Evolutionary conservation across 2,329 filamentous ascomycete genomes (phyloP).

Genomic region (Cyphellophora europaea): DNA sequence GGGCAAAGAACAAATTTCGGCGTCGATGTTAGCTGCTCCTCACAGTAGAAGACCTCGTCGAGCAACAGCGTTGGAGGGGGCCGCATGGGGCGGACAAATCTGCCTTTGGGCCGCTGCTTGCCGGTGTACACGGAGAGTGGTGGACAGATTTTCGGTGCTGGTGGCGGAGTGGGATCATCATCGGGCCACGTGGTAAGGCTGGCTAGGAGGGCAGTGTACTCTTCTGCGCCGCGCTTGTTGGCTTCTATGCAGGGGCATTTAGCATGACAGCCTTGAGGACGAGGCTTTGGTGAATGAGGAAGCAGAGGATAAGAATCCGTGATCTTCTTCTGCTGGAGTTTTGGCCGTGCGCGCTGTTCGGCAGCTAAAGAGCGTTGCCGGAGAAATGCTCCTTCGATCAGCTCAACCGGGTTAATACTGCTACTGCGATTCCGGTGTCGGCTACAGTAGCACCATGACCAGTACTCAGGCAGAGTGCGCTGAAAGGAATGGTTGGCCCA

Average conservation of each 20-base stretch:
- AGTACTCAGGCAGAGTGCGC: slow-evolving; percentile 6
- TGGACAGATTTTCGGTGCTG: not conserved
- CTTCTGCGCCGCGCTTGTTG: not conserved
- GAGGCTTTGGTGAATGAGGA: not conserved
- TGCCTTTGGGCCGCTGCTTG: not conserved
- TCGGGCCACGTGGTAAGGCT: not conserved
- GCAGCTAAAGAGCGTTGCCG: too few species aligned
- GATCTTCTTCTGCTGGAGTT: slow-evolving; percentile 5
- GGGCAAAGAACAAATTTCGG: not conserved
- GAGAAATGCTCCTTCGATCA: not conserved
- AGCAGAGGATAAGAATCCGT: slow-evolving; percentile 2
- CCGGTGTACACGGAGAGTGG: not conserved
- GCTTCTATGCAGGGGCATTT: slow-evolving; percentile 1
- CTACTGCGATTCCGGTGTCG: slow-evolving; percentile 5
- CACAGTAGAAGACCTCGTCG: not conserved
- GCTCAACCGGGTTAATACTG: slow-evolving; percentile 1
- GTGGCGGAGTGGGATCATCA: not conserved
- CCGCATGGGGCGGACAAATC: not conserved
- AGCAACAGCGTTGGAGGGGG: not conserved
- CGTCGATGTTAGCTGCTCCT: not conserved
- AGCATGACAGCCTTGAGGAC: not conserved
- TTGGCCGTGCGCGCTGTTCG: not conserved
- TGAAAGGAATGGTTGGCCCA: slow-evolving; percentile 4
- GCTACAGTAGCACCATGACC: slow-evolving; percentile 5
- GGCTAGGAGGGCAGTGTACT: not conserved